A percentile compares a stretch with the other conserved stretches of the same genome.
Evolutionary conservation across 768 basidiomycete species (phyloP).

Genomic region (Tulasnella sp.): DNA sequence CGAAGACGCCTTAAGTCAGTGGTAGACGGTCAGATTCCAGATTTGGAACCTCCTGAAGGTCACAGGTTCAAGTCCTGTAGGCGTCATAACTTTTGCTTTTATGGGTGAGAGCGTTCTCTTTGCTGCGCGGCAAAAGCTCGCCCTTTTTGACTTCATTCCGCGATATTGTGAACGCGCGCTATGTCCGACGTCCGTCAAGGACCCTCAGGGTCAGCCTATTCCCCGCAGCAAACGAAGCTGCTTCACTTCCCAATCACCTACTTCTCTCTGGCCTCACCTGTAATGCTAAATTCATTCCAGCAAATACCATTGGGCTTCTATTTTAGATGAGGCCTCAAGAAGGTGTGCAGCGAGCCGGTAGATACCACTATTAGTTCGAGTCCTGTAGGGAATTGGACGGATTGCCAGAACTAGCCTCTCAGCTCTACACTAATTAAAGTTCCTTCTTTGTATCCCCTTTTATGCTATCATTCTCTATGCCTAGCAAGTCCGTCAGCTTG

Average conservation of each 20-base stretch:
- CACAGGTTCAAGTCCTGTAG: constrained; percentile 27
- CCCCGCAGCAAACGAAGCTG: neutral
- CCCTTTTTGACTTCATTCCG: neutral
- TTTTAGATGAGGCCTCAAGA: too few relatives aligned
- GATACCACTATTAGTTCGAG: too few relatives aligned
- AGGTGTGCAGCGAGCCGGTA: too few relatives aligned
- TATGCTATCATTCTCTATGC: neutral
- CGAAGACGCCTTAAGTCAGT: constrained; percentile 26
- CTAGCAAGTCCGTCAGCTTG: neutral
- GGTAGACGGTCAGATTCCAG: constrained; percentile 30
- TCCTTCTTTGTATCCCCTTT: neutral
- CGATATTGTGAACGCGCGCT: neutral
- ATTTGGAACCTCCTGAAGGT: constrained; percentile 25
- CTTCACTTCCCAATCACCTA: neutral
- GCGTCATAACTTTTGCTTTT: constrained; percentile 20
- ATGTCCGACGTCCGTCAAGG: neutral
- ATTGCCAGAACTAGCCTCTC: neutral
- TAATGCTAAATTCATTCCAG: too few relatives aligned
- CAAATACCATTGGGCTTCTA: too few relatives aligned
- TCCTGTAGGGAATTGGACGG: neutral
- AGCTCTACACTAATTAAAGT: neutral
- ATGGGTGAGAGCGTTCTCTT: neutral
- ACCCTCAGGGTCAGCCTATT: neutral
- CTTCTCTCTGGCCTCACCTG: too few relatives aligned
- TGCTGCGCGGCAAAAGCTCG: neutral